These are phyloP conservation scores for rapeseed (Brassica napus) DNA, from an alignment of 345 rosid species.

Conservation along the genomic window DNA sequence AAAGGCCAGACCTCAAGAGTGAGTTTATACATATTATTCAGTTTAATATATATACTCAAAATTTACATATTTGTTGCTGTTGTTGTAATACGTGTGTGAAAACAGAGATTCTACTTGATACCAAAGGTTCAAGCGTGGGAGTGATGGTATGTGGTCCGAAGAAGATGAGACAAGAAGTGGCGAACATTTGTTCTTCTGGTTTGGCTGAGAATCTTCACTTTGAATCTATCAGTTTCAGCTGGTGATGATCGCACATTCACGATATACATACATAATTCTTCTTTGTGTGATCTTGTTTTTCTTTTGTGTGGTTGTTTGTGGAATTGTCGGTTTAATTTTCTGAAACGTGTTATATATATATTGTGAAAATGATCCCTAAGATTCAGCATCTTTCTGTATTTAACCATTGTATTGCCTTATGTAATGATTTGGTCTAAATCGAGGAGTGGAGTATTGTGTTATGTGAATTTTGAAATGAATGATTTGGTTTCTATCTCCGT, in stretches of 20 bases:
- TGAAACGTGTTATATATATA: not conserved
- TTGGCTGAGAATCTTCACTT: conserved; percentile 61
- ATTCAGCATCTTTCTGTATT: not conserved
- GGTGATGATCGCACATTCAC: conserved; percentile 48
- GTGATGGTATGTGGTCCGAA: conserved; percentile 77
- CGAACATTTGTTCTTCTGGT: conserved; percentile 61
- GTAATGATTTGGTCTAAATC: conserved; percentile 4
- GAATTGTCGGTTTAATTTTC: not conserved
- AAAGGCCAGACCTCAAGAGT: conserved; percentile 74
- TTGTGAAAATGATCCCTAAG: not conserved
- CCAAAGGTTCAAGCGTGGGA: conserved; percentile 63
- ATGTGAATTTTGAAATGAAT: not conserved
- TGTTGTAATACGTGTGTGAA: not conserved
- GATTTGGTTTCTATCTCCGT: not conserved
- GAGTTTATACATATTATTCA: conserved; percentile 15
- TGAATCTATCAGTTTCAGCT: conserved; percentile 81
- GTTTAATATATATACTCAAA: not conserved
- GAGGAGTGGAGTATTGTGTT: not conserved
- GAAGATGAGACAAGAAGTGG: conserved; percentile 71
- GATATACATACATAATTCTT: not conserved
- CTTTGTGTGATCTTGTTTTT: not conserved
- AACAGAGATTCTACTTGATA: conserved; percentile 51
- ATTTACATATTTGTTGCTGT: not conserved
- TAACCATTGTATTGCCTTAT: not conserved
- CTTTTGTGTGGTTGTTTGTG: not conserved